Percentiles rank a stretch among this genome's conserved stretches.
These are phyloP conservation scores for Citrus hindsii DNA, from an alignment of 345 rosid species.

Conservation along the genomic window DNA sequence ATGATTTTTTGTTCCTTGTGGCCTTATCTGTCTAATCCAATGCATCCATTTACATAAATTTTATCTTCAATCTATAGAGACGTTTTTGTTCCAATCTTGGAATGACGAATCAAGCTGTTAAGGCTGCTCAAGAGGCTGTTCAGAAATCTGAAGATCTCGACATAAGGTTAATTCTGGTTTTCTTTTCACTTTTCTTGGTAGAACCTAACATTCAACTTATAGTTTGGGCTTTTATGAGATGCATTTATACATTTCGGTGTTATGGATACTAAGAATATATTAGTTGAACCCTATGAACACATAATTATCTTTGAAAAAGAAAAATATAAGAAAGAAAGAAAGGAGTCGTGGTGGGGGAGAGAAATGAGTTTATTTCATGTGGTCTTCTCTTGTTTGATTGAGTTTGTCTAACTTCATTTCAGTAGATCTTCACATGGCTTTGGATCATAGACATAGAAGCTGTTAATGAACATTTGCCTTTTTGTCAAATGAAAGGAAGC, in stretches of 20 bases:
- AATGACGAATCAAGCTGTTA: constrained; percentile 53
- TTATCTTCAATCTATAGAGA: constrained; percentile 29
- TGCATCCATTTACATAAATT: not conserved
- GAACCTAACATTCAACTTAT: not conserved
- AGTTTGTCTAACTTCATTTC: not conserved
- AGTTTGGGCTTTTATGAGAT: not conserved
- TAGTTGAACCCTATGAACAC: not conserved
- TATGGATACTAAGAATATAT: not conserved
- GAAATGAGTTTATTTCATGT: not conserved
- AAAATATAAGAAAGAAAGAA: not conserved
- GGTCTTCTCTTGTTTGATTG: not conserved
- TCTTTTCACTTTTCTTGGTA: not conserved
- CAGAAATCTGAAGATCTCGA: constrained; percentile 51
- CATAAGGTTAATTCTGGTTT: constrained; percentile 39
- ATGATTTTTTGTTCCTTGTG: not conserved
- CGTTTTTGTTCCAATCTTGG: constrained; percentile 59
- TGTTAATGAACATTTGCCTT: not conserved
- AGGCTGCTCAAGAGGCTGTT: constrained; percentile 60
- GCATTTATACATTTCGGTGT: not conserved
- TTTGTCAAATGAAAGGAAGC: not conserved
- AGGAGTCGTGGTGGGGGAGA: not conserved
- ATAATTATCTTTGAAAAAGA: not conserved
- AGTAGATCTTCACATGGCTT: not conserved
- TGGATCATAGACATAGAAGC: not conserved
- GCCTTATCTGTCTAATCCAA: not conserved